Percentiles rank a stretch among this genome's conserved stretches.
These are phyloP conservation scores for Ogataea haglerorum DNA, from an alignment of 805 yeast genomes.

Conservation along the genomic window DNA sequence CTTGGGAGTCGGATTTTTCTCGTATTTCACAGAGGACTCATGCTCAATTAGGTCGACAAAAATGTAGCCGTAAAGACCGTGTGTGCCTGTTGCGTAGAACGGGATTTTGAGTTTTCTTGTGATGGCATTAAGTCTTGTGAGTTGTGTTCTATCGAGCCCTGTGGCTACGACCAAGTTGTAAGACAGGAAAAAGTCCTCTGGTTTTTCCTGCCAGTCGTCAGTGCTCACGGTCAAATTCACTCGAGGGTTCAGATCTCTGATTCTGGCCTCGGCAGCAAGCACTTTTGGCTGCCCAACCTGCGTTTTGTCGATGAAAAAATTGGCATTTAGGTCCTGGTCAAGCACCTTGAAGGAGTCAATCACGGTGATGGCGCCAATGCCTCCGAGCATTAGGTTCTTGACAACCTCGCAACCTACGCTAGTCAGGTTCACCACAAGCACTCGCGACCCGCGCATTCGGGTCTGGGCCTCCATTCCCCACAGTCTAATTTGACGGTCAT, in stretches of 20 bases:
- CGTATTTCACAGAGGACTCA: conserved; percentile 50
- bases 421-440: conserved; percentile 68
- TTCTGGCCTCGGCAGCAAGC: conserved; percentile 50
- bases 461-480: conserved; percentile 97
- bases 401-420: conserved; percentile 79
- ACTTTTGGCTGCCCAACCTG: conserved; percentile 57
- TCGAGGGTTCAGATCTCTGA: conserved; percentile 76
- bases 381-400: conserved; percentile 84
- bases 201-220: conserved; percentile 25
- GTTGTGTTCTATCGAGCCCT: conserved; percentile 45
- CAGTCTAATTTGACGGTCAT: conserved; percentile 89
- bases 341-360: conserved; percentile 53
- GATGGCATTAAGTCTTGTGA: conserved; percentile 47
- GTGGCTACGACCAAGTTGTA: conserved; percentile 78
- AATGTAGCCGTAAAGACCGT: conserved; percentile 81
- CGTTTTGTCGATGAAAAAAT: conserved; percentile 61
- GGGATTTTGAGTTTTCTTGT: conserved; percentile 60
- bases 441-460: conserved; percentile 64
- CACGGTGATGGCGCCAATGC: conserved; percentile 75
- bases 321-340: conserved; percentile 66
- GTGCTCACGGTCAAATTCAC: conserved; percentile 54
- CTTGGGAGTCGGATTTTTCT: conserved; percentile 47
- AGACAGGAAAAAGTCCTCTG: conserved; percentile 39
- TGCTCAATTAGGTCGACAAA: conserved; percentile 75
- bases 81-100: conserved; percentile 61